Base-by-base conservation (phyloP, 164 flowering plant species). In the Vitis amurensis region DNA sequence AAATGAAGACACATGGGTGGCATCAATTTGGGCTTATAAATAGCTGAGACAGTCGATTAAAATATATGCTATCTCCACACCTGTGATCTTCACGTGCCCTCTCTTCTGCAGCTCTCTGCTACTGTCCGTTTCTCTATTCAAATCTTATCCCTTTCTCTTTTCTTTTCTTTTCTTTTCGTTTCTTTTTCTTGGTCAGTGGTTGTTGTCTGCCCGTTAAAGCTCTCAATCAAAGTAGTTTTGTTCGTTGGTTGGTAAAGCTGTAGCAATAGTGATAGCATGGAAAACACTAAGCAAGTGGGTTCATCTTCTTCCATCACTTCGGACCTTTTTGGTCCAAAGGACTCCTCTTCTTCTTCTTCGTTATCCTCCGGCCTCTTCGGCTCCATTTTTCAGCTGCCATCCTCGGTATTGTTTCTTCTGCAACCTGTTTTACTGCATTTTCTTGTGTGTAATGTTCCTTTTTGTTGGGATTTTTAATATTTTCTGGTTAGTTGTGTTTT, bases 271-370 rank as follows among this genome's bases (percentile, higher is more conserved):
- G 57, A 52, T 57, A 52, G 5, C 9, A 77, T 76, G 81, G 78
- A 76, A 55, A 65, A 77, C 73, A 74, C 50, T 55, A 79, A 68
- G 67, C 68, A 71, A 70, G 76, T 57, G 8, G 71, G 76, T 59
- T 75, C 76, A 9, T 65, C 80, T 60, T 66, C 85, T 11, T 77
- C 81, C 61, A 56, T 67, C 48, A 67, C 79, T 64, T 30, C 67
- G 29, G 88, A 84, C 70, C 81, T 87, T 9, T 87, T 87, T 65
- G 88, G 90, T 61, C 88, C 90, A 23, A 83, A 79, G 63, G 77
- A 77, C 68, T 59, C 80, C 1, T 70, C 80, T 48, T 71, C 82
- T 19, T 70, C 85, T 4, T 67, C 78, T 12, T 67, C 78, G 7
- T 75, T 84, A 1, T 70, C 83, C 1, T 48, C 81, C n/a, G 69